A percentile compares a stretch with the other conserved stretches of the same genome.
These are phyloP conservation scores for Glycyrrhiza uralensis DNA, from an alignment of 306 rosid species.

Conservation along the genomic window DNA sequence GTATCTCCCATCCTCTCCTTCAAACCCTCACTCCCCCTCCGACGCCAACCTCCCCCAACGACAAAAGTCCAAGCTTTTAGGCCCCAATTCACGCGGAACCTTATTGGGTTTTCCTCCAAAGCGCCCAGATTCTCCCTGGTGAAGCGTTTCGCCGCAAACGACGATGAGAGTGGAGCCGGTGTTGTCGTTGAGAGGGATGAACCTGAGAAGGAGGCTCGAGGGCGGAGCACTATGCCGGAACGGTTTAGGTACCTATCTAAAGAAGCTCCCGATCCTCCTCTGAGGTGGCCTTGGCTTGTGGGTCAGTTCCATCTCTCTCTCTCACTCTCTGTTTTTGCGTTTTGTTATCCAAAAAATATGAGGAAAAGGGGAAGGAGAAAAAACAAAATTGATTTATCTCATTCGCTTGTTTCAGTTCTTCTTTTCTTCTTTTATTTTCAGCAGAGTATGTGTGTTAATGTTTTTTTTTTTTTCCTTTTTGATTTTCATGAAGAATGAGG, in stretches of 20 bases:
- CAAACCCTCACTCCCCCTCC: slow-evolving; percentile 26
- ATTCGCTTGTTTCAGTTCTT: not conserved
- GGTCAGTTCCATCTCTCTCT: slow-evolving; percentile 40
- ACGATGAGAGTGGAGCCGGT: not conserved
- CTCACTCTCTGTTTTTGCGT: not conserved
- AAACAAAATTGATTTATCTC: not conserved
- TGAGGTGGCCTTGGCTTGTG: slow-evolving; percentile 80
- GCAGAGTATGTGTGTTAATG: too few species aligned
- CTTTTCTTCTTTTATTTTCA: too few species aligned
- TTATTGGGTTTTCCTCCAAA: slow-evolving; percentile 31
- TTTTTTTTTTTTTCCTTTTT: too few species aligned
- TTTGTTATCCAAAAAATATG: slow-evolving; percentile 13
- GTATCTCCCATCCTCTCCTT: slow-evolving; percentile 39
- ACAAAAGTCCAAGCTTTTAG: slow-evolving; percentile 31
- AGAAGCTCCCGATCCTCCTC: slow-evolving; percentile 73
- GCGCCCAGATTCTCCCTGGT: slow-evolving; percentile 17
- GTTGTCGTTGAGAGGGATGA: slow-evolving; percentile 33
- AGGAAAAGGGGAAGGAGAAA: not conserved
- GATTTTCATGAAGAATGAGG: too few species aligned
- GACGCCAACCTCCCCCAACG: slow-evolving; percentile 9
- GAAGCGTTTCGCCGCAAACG: slow-evolving; percentile 35
- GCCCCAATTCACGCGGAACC: slow-evolving; percentile 17
- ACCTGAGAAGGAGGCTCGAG: slow-evolving; percentile 55
- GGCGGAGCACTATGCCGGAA: slow-evolving; percentile 72
- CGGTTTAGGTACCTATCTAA: slow-evolving; percentile 62